These are phyloP conservation scores for Trichoderma oligosporum DNA, from an alignment of 2,329 filamentous ascomycete species.

Conservation along the genomic window DNA sequence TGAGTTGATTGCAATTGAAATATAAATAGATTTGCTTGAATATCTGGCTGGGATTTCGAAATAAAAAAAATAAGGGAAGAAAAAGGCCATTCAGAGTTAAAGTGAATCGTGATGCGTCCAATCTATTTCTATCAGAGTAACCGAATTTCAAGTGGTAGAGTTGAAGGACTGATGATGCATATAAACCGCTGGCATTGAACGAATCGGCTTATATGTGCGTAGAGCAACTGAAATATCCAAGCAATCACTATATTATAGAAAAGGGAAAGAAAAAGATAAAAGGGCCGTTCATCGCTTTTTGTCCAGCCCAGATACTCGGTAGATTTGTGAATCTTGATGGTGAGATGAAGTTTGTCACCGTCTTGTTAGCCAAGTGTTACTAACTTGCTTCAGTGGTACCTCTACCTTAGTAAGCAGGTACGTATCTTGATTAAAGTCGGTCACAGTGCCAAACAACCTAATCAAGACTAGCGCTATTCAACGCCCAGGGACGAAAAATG, in stretches of 20 bases:
- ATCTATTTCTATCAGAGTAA: background rate
- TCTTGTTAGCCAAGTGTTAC: too few relatives aligned
- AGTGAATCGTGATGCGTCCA: background rate
- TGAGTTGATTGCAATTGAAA: too few relatives aligned
- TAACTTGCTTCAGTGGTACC: too few relatives aligned
- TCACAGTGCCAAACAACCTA: background rate
- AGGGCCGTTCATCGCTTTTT: background rate
- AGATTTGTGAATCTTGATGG: background rate
- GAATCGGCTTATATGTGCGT: background rate
- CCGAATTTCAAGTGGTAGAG: too few relatives aligned
- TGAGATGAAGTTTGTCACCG: too few relatives aligned
- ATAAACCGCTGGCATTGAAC: background rate
- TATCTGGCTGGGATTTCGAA: rapidly evolving
- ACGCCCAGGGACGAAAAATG: constrained; percentile 16
- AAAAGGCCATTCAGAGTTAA: too few relatives aligned
- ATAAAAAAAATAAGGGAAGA: background rate
- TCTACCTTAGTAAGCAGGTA: background rate
- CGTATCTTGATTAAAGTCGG: background rate
- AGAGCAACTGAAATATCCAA: background rate
- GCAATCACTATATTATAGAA: background rate
- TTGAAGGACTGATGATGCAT: background rate
- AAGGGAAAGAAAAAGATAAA: background rate
- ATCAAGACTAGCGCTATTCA: constrained; percentile 19
- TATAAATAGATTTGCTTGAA: background rate
- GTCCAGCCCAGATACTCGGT: too few relatives aligned